Evolutionary conservation across 2,329 filamentous ascomycete genomes (phyloP), one percentile per base, ranked within the genome.

Genomic region (Exophiala sideris): DNA sequence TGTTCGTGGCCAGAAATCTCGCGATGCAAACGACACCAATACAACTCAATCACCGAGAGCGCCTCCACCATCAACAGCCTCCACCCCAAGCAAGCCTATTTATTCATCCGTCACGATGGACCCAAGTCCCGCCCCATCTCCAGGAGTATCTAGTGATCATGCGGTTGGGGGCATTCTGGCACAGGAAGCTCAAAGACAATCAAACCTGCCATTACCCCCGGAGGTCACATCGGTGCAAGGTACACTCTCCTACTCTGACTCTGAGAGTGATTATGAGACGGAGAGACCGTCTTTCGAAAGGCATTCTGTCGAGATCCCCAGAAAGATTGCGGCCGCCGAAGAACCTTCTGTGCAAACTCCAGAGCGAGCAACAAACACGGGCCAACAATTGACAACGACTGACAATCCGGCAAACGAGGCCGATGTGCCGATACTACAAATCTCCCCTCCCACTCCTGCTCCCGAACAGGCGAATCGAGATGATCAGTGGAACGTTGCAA

Each of bases 211-310:
- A 12, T 68, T 90, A 33, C 84, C 88, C 3, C 86, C 86, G 1
- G 79, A 89, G 12, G 84, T 88, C 10, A 87, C 85, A 0, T 85
- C 84, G 1, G 79, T 86, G 14, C 86, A 91, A 65, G 83, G 81
- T 8, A 79, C 71, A 51, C 85, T 82, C 1, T 84, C 88, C 60
- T 70, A 76, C 11, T 88, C 84, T 11, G 83, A 87, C 54, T 82
- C 77, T 42, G 73, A 76, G 36, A 64, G 50, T 18, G 53, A 53
- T 39, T 57, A 56, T 8, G 56, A 56, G 21, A 41, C 44, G n/a
- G 53, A 55, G 7, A 18, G 16, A 18, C 16, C 16, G 16, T 18
- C 16, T 18, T 18, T 18, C 16, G 16, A 18, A 48, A 47, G 34
- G 34, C 41, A 5, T 14, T 14, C 40, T 9, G 18, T 24, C 7